Evolutionary conservation across 2,329 filamentous ascomycete species (phyloP).

Genomic region (Leptodontidium sp.): DNA sequence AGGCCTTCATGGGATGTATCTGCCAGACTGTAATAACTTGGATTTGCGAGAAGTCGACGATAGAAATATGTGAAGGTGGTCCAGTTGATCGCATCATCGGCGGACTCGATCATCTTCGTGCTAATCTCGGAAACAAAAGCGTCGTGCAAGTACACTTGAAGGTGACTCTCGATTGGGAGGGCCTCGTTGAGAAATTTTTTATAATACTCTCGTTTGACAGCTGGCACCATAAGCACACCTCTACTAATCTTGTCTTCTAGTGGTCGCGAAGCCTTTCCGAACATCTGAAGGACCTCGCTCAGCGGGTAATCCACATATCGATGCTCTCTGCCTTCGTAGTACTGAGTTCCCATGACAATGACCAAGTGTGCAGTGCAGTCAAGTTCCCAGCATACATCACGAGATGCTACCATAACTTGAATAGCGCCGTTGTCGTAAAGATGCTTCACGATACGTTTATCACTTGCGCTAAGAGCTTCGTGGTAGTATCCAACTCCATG

Average conservation of each 20-base stretch:
- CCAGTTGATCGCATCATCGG: constrained; percentile 98
- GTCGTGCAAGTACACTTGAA: constrained; percentile 91
- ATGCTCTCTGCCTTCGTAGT: constrained; percentile 95
- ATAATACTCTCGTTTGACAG: constrained; percentile 96
- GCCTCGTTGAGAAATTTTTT: constrained; percentile 98
- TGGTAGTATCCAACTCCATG: constrained; percentile 98
- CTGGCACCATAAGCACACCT: constrained; percentile 95
- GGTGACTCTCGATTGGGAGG: constrained; percentile 91
- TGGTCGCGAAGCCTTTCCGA: constrained; percentile 87
- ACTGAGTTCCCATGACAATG: constrained; percentile 97
- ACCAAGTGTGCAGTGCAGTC: constrained; percentile 89
- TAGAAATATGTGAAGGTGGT: constrained; percentile 99
- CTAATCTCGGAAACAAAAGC: constrained; percentile 97
- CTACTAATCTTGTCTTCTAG: constrained; percentile 81
- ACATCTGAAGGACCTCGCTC: constrained; percentile 96
- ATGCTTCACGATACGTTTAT: constrained; percentile 93
- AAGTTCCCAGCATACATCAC: constrained; percentile 97
- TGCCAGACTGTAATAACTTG: constrained; percentile 91
- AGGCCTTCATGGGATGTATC: constrained; percentile 91
- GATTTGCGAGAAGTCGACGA: constrained; percentile 90
- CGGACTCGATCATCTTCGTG: constrained; percentile 93
- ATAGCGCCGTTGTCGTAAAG: constrained; percentile 80
- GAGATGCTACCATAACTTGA: constrained; percentile 75
- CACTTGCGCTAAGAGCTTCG: constrained; percentile 86
- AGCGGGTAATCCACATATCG: constrained; percentile 96